Evolutionary conservation across 1,284 basidiomycete genomes (phyloP), one percentile per base, ranked within the genome.

Genomic region (Cutaneotrichosporon sp.): DNA sequence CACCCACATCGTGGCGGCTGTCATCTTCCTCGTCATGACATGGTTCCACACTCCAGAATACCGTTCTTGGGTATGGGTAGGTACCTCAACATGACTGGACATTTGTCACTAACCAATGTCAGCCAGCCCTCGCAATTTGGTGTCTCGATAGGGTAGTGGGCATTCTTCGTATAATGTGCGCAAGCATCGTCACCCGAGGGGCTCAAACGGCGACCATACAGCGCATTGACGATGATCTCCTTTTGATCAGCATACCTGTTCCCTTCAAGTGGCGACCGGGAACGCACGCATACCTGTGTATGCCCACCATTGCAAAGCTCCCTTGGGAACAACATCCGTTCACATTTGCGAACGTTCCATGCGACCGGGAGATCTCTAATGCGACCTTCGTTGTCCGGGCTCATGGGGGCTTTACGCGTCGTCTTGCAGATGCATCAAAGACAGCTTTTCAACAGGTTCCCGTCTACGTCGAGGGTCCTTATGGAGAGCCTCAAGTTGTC

Each of bases 141-240:
- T 48, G 41, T 18, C 36, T 49, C 18, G 52, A 54, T 42, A 36
- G 47, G 4, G 17, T 33, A n/a, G 39, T 15, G 15, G 45, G 30
- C n/a, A 34, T 42, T 30, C n/a, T 14, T 1, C 45, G 30, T 17
- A 15, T 48, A 10, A 9, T 8, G 21, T 43, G 13, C 17, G 35
- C 34, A 23, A 17, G 21, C 21, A 4, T 26, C 13, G 10, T n/a
- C 5, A 17, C 60, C 42, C 54, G 45, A 13, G 51, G 50, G 23
- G 48, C 42, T 37, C 61, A 59, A 48, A 55, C 59, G 22, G 55
- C 61, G 68, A 77, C 46, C 4, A 66, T 78, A 33, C 80, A 80
- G 56, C 67, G 78, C 8, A 68, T 82, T 18, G 77, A 79, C 0
- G 68, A 73, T 1, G 73, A 79, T 49, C 77, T 79, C 52, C 21